Conservation (phyloP, 768 basidiomycete genomes). For the Cyathus striatus region DNA sequence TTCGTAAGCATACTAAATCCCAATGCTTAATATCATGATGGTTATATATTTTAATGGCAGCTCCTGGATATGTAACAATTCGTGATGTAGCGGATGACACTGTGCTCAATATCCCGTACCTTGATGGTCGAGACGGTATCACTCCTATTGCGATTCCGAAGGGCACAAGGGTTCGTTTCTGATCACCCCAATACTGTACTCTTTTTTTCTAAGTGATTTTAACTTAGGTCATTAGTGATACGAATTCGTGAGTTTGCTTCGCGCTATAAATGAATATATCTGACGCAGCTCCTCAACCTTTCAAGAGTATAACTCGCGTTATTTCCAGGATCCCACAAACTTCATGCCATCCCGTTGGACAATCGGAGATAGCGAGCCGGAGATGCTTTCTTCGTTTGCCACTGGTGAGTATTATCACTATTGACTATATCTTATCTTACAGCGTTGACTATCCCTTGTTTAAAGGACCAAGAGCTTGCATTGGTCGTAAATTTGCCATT, state of each 20-base stretch:
- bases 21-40: background rate
- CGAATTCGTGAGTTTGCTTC: background rate
- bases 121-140: slow-evolving; percentile 31
- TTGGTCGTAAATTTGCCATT: background rate
- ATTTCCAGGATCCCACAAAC: background rate
- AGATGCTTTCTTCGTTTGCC: background rate
- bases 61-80: slow-evolving; percentile 29
- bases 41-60: background rate
- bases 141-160: slow-evolving; percentile 30
- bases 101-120: slow-evolving; percentile 32
- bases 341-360: background rate
- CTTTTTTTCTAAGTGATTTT: too few species aligned
- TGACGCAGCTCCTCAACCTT: too few species aligned
- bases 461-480: background rate
- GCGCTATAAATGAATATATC: too few species aligned
- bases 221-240: background rate
- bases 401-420: background rate
- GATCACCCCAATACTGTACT: too few species aligned
- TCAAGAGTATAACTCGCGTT: background rate
- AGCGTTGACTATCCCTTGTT: background rate
- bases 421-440: background rate
- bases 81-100: slow-evolving; percentile 40
- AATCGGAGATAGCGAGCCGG: background rate
- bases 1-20: background rate
- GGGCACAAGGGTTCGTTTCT: background rate